Evolutionary conservation across 2,329 filamentous ascomycete genomes (phyloP).

Genomic region (Phyllosticta citribraziliensis): DNA sequence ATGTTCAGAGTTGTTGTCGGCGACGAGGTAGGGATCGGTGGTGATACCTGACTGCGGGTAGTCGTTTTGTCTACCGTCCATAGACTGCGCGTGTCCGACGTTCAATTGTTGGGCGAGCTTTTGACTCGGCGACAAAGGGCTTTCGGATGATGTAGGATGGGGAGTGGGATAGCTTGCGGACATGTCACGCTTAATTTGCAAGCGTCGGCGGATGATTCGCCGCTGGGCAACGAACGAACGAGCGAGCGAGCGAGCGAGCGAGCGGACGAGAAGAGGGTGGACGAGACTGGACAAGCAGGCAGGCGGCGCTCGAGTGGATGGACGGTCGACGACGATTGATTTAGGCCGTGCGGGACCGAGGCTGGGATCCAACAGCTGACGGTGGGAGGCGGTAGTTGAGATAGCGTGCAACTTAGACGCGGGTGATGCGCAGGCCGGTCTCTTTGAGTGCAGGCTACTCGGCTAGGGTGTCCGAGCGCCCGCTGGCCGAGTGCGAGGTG

Average conservation of each 20-base stretch:
- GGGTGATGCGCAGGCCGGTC: slow-evolving; percentile 40
- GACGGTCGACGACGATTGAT: neutral
- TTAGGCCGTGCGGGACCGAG: slow-evolving; percentile 13
- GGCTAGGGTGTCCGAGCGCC: slow-evolving; percentile 27
- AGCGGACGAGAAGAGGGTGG: slow-evolving; percentile 10
- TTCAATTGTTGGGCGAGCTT: slow-evolving; percentile 30
- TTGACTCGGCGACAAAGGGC: slow-evolving; percentile 31
- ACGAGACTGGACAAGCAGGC: neutral
- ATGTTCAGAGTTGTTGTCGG: slow-evolving; percentile 56
- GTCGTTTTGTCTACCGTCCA: slow-evolving; percentile 44
- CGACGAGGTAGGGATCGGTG: slow-evolving; percentile 20
- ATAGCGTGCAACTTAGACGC: slow-evolving; percentile 37
- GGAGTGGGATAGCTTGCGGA: slow-evolving; percentile 37
- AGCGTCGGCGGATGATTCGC: slow-evolving; percentile 29
- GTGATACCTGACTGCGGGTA: slow-evolving; percentile 45
- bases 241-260: slow-evolving; percentile 10
- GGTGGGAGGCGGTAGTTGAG: slow-evolving; percentile 25
- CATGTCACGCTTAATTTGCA: slow-evolving; percentile 35
- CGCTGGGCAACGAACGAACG: slow-evolving; percentile 16
- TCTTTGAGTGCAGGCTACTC: slow-evolving; percentile 25
- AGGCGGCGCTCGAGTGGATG: neutral
- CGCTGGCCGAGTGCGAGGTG: neutral
- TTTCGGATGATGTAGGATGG: slow-evolving; percentile 27
- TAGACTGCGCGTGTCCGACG: slow-evolving; percentile 34
- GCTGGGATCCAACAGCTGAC: slow-evolving; percentile 13